Base-by-base conservation (phyloP, 768 basidiomycete genomes). In the Termitomyces sp. region DNA sequence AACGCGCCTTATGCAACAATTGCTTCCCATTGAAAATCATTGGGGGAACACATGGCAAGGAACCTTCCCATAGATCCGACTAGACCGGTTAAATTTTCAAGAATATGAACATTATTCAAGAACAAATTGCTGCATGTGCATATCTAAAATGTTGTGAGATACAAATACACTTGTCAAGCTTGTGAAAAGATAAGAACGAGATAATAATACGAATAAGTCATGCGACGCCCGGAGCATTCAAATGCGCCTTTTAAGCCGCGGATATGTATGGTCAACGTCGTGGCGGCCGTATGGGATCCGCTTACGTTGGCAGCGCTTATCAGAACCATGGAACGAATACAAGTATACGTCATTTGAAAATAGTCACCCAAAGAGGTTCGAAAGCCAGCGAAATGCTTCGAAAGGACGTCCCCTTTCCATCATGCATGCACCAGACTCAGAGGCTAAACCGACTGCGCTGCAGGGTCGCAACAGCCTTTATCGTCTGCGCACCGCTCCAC, bases 371-470 rank as follows among this genome's bases (percentile, higher is more conserved):
- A n/a, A n/a, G n/a, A 32, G 24, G 35, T 45, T 33, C 55, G 18
- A 36, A 39, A 39, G 52, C 35, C 50, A 36, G 35, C 35, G 52
- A 20, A 53, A 36, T 20, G 35, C n/a, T n/a, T n/a, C n/a, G 7
- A 18, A 44, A 20, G 20, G 11, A 4, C 44, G n/a, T 4, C 9
- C 44, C 15, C 18, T 20, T 16, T 32, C 40, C 9, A 38, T 24
- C 51, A 18, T 32, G 45, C 28, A 48, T 16, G 11, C 13, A 16
- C 44, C 28, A 16, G 28, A 44, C 20, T 64, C 58, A 74, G 5
- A 75, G 64, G 49, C 73, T 73, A 44, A 73, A 75, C 35, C 74
- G 66, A 53, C 68, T 71, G 7, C 64, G 55, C 40, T 55, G 55
- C 39, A 42, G 55, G 28, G 55, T 52, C n/a, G 62, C 64, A 46